Conservation (phyloP, 371 early-diverging fungal genomes). For the Mortierella sp. region DNA sequence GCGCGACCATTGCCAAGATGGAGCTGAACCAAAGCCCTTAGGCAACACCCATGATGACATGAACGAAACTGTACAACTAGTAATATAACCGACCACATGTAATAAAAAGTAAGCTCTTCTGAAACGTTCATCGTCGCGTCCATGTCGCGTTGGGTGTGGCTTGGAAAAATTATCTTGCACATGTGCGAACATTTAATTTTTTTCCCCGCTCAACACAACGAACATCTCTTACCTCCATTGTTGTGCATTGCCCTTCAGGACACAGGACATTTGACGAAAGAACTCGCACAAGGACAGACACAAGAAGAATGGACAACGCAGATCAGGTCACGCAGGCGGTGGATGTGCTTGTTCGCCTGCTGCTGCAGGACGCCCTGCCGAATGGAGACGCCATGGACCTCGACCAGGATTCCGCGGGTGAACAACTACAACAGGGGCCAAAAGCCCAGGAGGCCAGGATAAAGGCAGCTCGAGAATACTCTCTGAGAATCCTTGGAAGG, state of each 20-base stretch:
- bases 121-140: background rate
- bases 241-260: slow-evolving; percentile 11
- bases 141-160: background rate
- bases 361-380: slow-evolving; percentile 15
- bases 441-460: slow-evolving; percentile 34
- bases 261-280: background rate
- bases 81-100: background rate
- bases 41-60: too few species aligned
- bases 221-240: background rate
- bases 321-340: slow-evolving; percentile 43
- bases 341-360: slow-evolving; percentile 37
- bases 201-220: background rate
- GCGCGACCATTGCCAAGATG: slow-evolving; percentile 49
- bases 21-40: slow-evolving; percentile 20
- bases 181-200: background rate
- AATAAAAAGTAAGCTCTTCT: background rate
- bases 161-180: background rate
- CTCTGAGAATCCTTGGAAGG: slow-evolving; percentile 62
- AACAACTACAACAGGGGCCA: background rate
- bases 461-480: slow-evolving; percentile 58
- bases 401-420: slow-evolving; percentile 15
- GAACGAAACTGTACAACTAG: background rate
- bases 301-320: slow-evolving; percentile 34
- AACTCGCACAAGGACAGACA: background rate
- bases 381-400: slow-evolving; percentile 43